Percentiles rank a stretch among this genome's conserved stretches.
phyloP scores from a whole-genome alignment of 164 flowering plant genomes.

The Nymphaea colorata region DNA sequence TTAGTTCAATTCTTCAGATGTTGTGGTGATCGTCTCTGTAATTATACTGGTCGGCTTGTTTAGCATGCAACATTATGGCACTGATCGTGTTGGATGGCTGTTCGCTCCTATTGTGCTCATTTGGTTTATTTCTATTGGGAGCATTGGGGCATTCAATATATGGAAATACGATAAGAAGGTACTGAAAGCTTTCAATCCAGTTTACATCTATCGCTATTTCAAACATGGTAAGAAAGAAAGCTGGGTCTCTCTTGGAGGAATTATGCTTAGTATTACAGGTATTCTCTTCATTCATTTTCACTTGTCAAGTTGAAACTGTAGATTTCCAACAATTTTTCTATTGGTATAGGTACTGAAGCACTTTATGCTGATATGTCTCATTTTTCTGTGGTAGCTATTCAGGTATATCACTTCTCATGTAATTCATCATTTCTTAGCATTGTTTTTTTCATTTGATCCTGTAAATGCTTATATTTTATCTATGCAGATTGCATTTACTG shows the following conservation, averaged over 20 bases:
- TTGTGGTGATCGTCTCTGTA: slow-evolving; percentile 75
- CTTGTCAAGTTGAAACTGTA: neutral
- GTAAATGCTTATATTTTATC: neutral
- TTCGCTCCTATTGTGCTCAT: slow-evolving; percentile 91
- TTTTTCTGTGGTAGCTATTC: slow-evolving; percentile 82
- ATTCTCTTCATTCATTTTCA: neutral
- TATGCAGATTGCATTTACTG: slow-evolving; percentile 62
- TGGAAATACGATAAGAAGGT: slow-evolving; percentile 70
- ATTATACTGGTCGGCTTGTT: slow-evolving; percentile 74
- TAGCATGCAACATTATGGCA: slow-evolving; percentile 95
- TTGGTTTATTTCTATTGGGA: slow-evolving; percentile 91
- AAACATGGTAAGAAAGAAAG: slow-evolving; percentile 43
- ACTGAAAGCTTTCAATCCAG: slow-evolving; percentile 80
- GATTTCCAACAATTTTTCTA: neutral
- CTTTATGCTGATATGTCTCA: slow-evolving; percentile 90
- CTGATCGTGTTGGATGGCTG: slow-evolving; percentile 91
- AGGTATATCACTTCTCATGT: slow-evolving; percentile 10
- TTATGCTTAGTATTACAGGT: slow-evolving; percentile 97
- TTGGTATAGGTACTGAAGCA: slow-evolving; percentile 83
- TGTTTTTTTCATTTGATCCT: no score
- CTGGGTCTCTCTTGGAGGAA: slow-evolving; percentile 90
- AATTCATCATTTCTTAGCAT: neutral
- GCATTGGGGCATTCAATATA: slow-evolving; percentile 78
- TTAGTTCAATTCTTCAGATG: slow-evolving; percentile 32
- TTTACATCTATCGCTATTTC: slow-evolving; percentile 63